A percentile compares a stretch with the other conserved stretches of the same genome.
These are phyloP conservation scores for Fusarium bulbicola DNA, from an alignment of 2,329 filamentous ascomycete genomes.

Conservation along the genomic window DNA sequence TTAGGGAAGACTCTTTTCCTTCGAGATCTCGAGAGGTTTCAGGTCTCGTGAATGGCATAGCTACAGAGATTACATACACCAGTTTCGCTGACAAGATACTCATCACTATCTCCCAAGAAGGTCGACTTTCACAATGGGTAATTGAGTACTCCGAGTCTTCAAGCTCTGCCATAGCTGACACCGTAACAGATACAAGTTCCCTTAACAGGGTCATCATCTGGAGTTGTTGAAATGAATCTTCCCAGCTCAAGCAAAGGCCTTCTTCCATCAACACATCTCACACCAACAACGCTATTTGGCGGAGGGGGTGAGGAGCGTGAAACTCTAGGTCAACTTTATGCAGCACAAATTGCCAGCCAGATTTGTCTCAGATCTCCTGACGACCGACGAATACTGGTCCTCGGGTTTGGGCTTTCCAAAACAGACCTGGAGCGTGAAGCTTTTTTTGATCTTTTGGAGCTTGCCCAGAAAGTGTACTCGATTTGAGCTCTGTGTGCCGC, in stretches of 20 bases:
- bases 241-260: conserved; percentile 56
- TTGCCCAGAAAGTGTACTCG: conserved; percentile 62
- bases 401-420: conserved; percentile 67
- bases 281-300: conserved; percentile 86
- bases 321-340: conserved; percentile 85
- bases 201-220: conserved; percentile 72
- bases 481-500: background rate
- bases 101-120: conserved; percentile 86
- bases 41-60: conserved; percentile 71
- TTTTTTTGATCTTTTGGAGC: conserved; percentile 72
- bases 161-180: background rate
- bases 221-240: conserved; percentile 68
- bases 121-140: conserved; percentile 92
- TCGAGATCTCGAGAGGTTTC: conserved; percentile 67
- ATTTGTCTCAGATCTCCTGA: conserved; percentile 76
- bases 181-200: conserved; percentile 76
- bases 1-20: conserved; percentile 70
- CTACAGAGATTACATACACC: conserved; percentile 77
- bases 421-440: conserved; percentile 61
- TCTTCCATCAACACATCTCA: conserved; percentile 83
- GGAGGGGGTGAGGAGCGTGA: conserved; percentile 83
- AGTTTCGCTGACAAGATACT: conserved; percentile 91
- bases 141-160: background rate
- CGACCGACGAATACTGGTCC: conserved; percentile 67
- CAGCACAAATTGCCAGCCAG: conserved; percentile 86